Percentiles rank a stretch among this genome's conserved stretches.
phyloP scores from a whole-genome alignment of 352 stramenopile genomes.

The Globisporangium okanoganense region DNA sequence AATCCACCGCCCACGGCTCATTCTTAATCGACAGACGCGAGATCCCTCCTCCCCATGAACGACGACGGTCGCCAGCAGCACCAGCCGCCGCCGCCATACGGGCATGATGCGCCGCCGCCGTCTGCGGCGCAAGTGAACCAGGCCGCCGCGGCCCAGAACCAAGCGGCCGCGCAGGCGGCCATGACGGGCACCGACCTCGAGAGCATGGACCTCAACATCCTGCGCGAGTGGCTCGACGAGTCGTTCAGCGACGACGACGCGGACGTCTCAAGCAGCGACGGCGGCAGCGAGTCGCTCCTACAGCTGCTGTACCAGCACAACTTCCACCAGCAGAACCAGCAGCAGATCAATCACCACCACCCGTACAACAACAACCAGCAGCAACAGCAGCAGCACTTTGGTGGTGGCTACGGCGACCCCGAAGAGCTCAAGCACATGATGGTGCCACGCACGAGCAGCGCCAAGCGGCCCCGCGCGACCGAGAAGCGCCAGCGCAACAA shows the following conservation, averaged over 20 bases:
- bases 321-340: neutral
- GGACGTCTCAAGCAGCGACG: constrained; percentile 8
- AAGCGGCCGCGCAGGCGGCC: neutral
- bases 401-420: neutral
- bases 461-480: constrained; percentile 1
- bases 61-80: neutral
- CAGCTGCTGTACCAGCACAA: constrained; percentile 10
- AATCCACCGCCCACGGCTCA: neutral
- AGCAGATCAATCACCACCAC: neutral
- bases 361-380: too few species aligned
- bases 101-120: neutral
- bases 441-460: too few species aligned
- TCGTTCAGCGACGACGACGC: constrained; percentile 15
- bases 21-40: neutral
- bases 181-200: constrained; percentile 9
- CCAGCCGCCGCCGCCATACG: neutral
- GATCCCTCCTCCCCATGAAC: neutral
- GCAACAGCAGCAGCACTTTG: too few species aligned
- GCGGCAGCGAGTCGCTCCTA: constrained; percentile 10
- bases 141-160: too few species aligned
- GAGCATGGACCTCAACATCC: constrained; percentile 15
- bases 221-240: constrained; percentile 16
- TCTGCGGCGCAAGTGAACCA: neutral
- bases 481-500: neutral
- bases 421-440: neutral